phyloP scores from a whole-genome alignment of 2,329 filamentous ascomycete species.

The Catunica adiposa region DNA sequence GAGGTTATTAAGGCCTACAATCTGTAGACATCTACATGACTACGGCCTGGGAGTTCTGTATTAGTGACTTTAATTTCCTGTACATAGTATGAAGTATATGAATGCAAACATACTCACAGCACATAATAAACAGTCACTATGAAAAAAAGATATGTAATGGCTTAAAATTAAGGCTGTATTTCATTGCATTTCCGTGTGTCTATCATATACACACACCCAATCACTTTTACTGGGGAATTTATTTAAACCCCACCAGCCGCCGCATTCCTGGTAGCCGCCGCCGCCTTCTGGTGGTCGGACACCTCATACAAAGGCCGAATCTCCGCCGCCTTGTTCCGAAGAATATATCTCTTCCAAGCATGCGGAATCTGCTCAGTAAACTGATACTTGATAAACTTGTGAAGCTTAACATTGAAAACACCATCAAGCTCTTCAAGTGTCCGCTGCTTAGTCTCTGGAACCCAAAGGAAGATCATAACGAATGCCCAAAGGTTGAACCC shows the following conservation, averaged over 20 bases:
- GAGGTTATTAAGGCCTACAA: slow-evolving; percentile 3
- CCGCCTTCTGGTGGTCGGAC: slow-evolving; percentile 8
- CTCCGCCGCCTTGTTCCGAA: slow-evolving; percentile 12
- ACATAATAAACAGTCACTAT: no score
- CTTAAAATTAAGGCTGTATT: neutral
- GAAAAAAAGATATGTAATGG: no score
- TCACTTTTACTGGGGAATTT: no score
- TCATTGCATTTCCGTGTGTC: neutral
- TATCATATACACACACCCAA: no score
- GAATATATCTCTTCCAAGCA: slow-evolving; percentile 21
- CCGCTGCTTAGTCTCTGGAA: slow-evolving; percentile 43
- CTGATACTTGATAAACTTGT: slow-evolving; percentile 27
- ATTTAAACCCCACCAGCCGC: no score
- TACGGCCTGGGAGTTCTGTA: no score
- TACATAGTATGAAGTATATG: no score
- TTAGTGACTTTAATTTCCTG: no score
- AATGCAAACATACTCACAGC: no score
- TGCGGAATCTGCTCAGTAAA: slow-evolving; percentile 23
- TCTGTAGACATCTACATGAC: neutral
- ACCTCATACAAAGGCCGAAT: slow-evolving; percentile 12
- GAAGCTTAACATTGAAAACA: slow-evolving; percentile 28
- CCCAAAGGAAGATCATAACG: slow-evolving; percentile 37
- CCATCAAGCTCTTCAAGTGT: slow-evolving; percentile 35
- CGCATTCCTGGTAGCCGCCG: neutral
- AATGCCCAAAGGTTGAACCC: slow-evolving; percentile 39